A percentile compares a stretch with the other conserved stretches of the same genome.
Conservation (phyloP, 2,329 filamentous ascomycete genomes). For the Cordyceps fumosorosea region DNA sequence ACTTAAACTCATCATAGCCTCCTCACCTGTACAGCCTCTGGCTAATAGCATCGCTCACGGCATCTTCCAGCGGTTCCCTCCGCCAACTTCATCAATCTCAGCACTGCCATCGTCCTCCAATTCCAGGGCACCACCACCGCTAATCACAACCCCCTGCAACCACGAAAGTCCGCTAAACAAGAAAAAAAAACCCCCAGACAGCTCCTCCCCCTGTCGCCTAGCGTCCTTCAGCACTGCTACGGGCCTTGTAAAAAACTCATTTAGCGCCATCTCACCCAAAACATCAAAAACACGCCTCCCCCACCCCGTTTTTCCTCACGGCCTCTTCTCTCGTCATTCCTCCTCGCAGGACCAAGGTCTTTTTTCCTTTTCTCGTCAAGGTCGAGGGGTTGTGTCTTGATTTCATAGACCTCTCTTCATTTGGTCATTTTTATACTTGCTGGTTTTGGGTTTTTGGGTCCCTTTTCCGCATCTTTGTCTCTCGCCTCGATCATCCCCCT, state of each 20-base stretch:
- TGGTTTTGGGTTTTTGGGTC: background rate
- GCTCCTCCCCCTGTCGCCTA: background rate
- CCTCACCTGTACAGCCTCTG: background rate
- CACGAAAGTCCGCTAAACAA: background rate
- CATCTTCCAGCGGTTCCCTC: background rate
- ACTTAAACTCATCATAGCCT: background rate
- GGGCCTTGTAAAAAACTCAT: background rate
- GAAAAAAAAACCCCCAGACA: background rate
- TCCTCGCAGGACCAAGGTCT: background rate
- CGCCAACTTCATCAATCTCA: background rate
- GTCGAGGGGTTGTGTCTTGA: conserved; percentile 5
- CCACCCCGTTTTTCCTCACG: background rate
- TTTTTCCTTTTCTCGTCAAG: background rate
- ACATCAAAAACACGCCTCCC: conserved; percentile 8
- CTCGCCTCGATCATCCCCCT: background rate
- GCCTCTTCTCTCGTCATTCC: background rate
- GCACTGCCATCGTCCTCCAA: background rate
- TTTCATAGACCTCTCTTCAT: background rate
- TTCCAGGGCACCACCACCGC: background rate
- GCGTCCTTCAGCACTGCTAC: background rate
- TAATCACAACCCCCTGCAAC: background rate
- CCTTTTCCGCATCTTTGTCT: background rate
- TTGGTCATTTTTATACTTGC: background rate
- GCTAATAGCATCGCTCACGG: background rate
- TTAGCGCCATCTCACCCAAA: background rate